These are phyloP conservation scores for Adansonia digitata DNA, from an alignment of 345 rosid genomes.

Conservation along the genomic window DNA sequence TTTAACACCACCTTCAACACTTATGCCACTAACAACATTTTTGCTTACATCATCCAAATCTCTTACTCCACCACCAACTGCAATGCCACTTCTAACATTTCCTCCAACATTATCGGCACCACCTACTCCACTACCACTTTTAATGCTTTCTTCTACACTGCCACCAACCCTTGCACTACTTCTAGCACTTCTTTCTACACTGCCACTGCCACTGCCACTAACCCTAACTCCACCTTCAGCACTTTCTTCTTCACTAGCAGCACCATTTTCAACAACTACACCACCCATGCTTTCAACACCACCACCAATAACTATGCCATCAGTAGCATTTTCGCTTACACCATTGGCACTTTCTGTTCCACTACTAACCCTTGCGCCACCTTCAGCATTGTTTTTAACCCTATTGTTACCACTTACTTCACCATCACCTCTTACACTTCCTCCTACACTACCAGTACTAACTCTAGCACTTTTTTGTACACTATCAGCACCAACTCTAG, in stretches of 20 bases:
- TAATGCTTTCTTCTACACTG: neutral
- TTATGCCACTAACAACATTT: neutral
- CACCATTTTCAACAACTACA: too few species aligned
- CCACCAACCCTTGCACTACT: neutral
- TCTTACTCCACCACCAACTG: neutral
- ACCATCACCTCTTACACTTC: neutral
- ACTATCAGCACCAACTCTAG: constrained; percentile 6
- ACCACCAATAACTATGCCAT: neutral
- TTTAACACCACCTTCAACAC: neutral
- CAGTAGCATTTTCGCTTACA: neutral
- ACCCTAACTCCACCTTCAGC: neutral
- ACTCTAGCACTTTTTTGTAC: neutral
- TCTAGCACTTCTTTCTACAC: neutral
- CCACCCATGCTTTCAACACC: neutral
- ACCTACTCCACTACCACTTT: too few species aligned
- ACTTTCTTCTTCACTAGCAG: neutral
- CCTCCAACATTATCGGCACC: too few species aligned
- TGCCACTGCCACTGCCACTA: neutral
- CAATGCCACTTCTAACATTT: neutral
- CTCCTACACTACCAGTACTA: neutral
- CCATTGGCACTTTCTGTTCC: neutral
- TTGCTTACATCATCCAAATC: neutral
- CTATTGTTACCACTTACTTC: neutral
- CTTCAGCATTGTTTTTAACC: too few species aligned
- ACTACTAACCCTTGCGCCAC: neutral